Conservation (phyloP, 2,329 filamentous ascomycete genomes). For the Orbilia javanica region DNA sequence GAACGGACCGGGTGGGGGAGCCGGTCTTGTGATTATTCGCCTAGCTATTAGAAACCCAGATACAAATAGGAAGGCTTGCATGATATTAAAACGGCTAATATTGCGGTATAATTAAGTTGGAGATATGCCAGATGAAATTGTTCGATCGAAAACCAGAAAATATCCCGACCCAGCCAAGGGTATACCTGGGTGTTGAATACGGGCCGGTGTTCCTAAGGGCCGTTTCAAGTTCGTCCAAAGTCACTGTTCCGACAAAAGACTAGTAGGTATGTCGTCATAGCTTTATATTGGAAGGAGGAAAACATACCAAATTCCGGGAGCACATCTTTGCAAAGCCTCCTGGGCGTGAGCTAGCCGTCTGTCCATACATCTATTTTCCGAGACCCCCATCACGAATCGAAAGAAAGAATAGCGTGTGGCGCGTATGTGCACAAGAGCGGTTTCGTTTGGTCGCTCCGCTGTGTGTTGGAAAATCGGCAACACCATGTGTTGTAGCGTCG, state of each 20-base stretch:
- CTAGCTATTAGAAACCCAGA: conserved; percentile 22
- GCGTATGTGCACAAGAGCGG: too few relatives aligned
- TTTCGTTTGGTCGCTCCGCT: too few relatives aligned
- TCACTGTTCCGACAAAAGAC: not conserved
- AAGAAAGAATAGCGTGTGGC: too few relatives aligned
- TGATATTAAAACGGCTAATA: conserved; percentile 25
- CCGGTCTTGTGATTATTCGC: conserved; percentile 51
- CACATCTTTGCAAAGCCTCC: not conserved
- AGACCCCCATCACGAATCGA: too few relatives aligned
- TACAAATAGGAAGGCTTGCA: conserved; percentile 27
- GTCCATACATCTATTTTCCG: not conserved
- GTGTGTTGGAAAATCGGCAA: conserved; percentile 11
- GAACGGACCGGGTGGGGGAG: conserved; percentile 45
- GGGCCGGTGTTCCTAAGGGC: conserved; percentile 44
- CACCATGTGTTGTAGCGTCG: not conserved
- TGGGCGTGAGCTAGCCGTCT: not conserved
- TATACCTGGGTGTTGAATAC: conserved; percentile 4
- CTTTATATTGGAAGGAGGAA: not conserved
- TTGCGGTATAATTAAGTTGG: conserved; percentile 20
- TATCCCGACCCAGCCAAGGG: conserved; percentile 12
- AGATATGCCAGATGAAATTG: conserved; percentile 27
- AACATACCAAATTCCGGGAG: conserved; percentile 22
- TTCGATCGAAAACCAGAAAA: conserved; percentile 28
- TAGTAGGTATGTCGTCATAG: conserved; percentile 30
- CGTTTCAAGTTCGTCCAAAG: conserved; percentile 52